Evolutionary conservation across 1,284 basidiomycete genomes (phyloP).

Genomic region (Pseudozyma sp.): DNA sequence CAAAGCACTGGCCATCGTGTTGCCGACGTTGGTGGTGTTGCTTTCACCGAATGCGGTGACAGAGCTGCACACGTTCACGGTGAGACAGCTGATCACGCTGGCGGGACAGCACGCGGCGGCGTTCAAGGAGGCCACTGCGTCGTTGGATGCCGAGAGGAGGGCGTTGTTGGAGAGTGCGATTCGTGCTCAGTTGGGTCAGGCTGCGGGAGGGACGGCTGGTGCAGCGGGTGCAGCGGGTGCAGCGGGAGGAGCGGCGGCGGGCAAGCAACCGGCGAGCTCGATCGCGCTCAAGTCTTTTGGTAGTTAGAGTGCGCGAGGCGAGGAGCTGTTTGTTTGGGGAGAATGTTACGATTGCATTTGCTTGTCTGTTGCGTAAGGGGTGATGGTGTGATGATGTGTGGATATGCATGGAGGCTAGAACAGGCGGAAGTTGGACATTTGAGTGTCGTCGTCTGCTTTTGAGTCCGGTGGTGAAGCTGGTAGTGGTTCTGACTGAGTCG

Average conservation of each 20-base stretch:
- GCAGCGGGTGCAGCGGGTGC: neutral
- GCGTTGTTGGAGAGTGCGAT: slow-evolving; percentile 82
- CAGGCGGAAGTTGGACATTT: slow-evolving; percentile 34
- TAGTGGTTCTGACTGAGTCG: neutral
- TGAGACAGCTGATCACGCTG: slow-evolving; percentile 80
- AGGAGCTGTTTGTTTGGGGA: neutral
- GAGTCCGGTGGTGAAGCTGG: neutral
- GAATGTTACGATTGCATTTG: neutral
- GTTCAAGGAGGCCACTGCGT: slow-evolving; percentile 86
- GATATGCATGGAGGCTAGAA: slow-evolving; percentile 8
- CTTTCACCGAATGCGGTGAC: slow-evolving; percentile 72
- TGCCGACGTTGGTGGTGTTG: slow-evolving; percentile 82
- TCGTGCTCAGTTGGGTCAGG: slow-evolving; percentile 33
- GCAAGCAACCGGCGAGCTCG: slow-evolving; percentile 19
- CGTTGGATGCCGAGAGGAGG: slow-evolving; percentile 75
- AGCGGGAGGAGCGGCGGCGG: neutral
- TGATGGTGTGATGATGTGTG: neutral
- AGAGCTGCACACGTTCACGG: slow-evolving; percentile 75
- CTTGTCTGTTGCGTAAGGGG: too few species aligned
- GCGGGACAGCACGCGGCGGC: slow-evolving; percentile 80
- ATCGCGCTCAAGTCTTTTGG: slow-evolving; percentile 58
- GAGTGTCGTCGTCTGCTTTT: slow-evolving; percentile 1
- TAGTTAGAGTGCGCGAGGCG: slow-evolving; percentile 3
- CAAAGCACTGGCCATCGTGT: slow-evolving; percentile 78
- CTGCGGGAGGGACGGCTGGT: neutral